A percentile compares a stretch with the other conserved stretches of the same genome.
phyloP scores from a whole-genome alignment of 371 early-diverging fungal genomes.

The Dichotomocladium elegans region DNA sequence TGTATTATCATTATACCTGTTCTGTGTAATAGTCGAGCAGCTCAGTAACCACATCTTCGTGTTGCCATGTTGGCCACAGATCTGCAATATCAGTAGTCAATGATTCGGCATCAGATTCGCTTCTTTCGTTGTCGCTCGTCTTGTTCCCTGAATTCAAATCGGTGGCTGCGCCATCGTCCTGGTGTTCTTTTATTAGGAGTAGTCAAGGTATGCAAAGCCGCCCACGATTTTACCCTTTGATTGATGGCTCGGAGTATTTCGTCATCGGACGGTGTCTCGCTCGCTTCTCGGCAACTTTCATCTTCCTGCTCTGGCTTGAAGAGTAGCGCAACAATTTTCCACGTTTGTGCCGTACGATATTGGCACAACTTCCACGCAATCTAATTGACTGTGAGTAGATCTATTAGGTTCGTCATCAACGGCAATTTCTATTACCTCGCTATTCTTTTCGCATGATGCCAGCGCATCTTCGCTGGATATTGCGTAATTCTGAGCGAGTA shows the following conservation, averaged over 20 bases:
- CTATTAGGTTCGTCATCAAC: neutral
- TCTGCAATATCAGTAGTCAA: conserved; percentile 15
- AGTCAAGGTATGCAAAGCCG: too few relatives aligned
- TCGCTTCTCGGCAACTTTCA: conserved; percentile 7
- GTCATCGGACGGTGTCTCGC: neutral
- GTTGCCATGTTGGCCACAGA: conserved; percentile 50
- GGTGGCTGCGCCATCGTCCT: neutral
- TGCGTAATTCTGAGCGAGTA: conserved; percentile 63
- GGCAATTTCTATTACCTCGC: conserved; percentile 38
- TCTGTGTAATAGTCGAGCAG: conserved; percentile 73
- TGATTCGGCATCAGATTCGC: neutral
- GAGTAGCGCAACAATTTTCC: conserved; percentile 71
- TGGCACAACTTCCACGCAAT: conserved; percentile 61
- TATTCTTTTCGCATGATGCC: conserved; percentile 64
- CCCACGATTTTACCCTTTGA: too few relatives aligned
- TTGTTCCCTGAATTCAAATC: neutral
- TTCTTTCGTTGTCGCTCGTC: conserved; percentile 3
- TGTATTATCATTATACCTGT: conserved; percentile 34
- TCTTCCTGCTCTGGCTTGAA: conserved; percentile 32
- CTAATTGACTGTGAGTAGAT: conserved; percentile 15
- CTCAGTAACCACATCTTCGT: conserved; percentile 50
- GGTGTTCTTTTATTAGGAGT: too few relatives aligned
- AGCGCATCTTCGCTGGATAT: conserved; percentile 46
- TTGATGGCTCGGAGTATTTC: too few relatives aligned
- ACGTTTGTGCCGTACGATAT: conserved; percentile 74